phyloP scores from a whole-genome alignment of 495 filamentous ascomycete species.

The Polyplosphaeria fusca region DNA sequence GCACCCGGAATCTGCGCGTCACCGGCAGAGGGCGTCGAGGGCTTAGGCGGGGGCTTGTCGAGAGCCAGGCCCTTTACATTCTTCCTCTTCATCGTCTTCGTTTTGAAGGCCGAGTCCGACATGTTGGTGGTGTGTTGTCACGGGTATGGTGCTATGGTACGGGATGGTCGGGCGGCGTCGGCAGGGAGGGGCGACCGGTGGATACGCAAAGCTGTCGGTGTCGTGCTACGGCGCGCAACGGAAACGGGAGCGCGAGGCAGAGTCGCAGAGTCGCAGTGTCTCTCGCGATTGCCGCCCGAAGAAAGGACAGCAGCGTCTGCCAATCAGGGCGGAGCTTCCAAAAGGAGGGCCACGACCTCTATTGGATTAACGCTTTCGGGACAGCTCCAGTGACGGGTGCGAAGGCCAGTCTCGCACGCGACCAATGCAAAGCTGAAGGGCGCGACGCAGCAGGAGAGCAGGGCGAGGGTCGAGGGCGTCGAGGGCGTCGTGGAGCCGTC shows the following conservation, averaged over 20 bases:
- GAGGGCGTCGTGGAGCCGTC: background rate
- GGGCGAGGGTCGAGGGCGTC: background rate
- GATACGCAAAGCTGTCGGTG: background rate
- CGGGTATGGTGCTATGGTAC: constrained; percentile 3
- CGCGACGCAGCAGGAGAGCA: constrained; percentile 15
- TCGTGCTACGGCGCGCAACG: background rate
- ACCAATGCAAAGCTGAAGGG: no score
- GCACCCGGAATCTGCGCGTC: constrained; percentile 59
- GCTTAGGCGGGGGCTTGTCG: constrained; percentile 61
- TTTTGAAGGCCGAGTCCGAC: constrained; percentile 70
- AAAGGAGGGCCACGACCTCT: constrained; percentile 33
- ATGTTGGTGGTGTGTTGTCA: constrained; percentile 50
- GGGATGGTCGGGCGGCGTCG: background rate
- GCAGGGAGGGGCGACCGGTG: no score
- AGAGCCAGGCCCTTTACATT: constrained; percentile 94
- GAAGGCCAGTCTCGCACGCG: constrained; percentile 6
- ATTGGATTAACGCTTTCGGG: constrained; percentile 38
- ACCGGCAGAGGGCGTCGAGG: constrained; percentile 55
- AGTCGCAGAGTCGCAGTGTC: constrained; percentile 5
- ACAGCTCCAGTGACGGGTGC: constrained; percentile 11
- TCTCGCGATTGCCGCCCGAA: constrained; percentile 33
- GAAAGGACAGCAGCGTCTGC: constrained; percentile 25
- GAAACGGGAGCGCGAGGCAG: background rate
- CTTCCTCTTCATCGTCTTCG: constrained; percentile 93
- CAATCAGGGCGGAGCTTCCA: constrained; percentile 26